Evolutionary conservation across 1,284 basidiomycete species (phyloP).

Genomic region (Thelephora terrestris): DNA sequence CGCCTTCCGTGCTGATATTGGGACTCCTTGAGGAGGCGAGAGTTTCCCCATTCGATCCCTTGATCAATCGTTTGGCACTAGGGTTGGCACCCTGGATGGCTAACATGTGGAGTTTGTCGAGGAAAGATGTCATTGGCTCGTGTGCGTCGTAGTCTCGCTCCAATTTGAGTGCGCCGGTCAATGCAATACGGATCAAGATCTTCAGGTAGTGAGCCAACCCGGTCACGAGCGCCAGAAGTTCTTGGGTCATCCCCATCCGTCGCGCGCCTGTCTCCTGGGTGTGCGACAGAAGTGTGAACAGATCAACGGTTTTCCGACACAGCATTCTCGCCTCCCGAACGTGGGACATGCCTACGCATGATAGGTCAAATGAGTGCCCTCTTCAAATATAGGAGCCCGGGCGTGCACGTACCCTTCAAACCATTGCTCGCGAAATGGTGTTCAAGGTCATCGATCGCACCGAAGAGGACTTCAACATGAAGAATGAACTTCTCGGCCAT

Average conservation of each 20-base stretch:
- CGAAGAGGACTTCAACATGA: conserved; percentile 97
- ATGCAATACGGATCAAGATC: conserved; percentile 95
- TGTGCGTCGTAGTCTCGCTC: conserved; percentile 82
- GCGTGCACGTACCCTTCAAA: conserved; percentile 64
- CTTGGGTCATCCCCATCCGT: conserved; percentile 94
- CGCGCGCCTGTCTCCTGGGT: conserved; percentile 87
- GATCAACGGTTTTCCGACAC: conserved; percentile 97
- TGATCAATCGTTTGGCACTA: conserved; percentile 58
- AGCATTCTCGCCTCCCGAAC: conserved; percentile 97
- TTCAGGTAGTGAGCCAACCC: conserved; percentile 98
- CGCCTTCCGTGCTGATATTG: conserved; percentile 68
- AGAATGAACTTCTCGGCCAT: conserved; percentile 99
- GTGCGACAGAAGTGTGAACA: conserved; percentile 95
- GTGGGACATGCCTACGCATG: conserved; percentile 81
- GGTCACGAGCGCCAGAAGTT: conserved; percentile 94
- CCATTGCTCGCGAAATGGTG: conserved; percentile 76
- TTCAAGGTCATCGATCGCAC: conserved; percentile 94
- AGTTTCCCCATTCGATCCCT: conserved; percentile 53
- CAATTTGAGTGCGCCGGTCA: conserved; percentile 92
- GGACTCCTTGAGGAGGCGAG: conserved; percentile 30
- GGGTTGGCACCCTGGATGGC: conserved; percentile 85
- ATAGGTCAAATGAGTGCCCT: not conserved
- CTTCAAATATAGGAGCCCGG: not conserved
- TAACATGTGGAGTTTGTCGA: conserved; percentile 87
- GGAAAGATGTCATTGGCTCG: conserved; percentile 81